Percentiles rank a stretch among this genome's conserved stretches.
phyloP scores from a whole-genome alignment of 768 basidiomycete genomes.

The Suillus hirtellus region DNA sequence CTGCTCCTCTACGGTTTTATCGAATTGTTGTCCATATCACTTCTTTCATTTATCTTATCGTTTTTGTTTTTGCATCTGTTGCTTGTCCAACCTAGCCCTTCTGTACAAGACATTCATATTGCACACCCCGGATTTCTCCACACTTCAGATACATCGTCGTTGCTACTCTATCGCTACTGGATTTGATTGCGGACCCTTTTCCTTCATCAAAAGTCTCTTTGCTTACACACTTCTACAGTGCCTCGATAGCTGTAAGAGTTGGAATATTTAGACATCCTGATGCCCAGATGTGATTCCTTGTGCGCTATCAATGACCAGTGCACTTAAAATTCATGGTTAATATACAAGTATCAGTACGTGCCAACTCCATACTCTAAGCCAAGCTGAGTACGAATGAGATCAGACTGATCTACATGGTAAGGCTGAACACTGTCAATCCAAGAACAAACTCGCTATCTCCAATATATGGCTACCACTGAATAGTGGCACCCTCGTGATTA shows the following conservation, averaged over 20 bases:
- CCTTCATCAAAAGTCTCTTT: background rate
- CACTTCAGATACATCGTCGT: background rate
- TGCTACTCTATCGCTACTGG: slow-evolving; percentile 6
- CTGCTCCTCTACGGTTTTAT: background rate
- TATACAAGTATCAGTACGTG: background rate
- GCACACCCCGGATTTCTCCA: background rate
- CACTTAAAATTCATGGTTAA: background rate
- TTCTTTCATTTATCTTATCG: slow-evolving; percentile 1
- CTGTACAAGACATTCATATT: background rate
- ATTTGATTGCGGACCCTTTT: slow-evolving; percentile 14
- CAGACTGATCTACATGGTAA: slow-evolving; percentile 17
- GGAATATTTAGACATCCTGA: background rate
- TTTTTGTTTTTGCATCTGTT: background rate
- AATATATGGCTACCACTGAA: slow-evolving; percentile 17
- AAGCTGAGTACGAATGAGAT: slow-evolving; percentile 18
- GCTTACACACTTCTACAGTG: background rate
- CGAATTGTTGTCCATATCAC: slow-evolving; percentile 19
- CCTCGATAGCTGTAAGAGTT: background rate
- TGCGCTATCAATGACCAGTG: background rate
- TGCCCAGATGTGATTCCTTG: background rate
- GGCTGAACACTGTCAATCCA: slow-evolving; percentile 12
- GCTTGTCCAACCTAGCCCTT: background rate
- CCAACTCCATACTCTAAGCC: slow-evolving; percentile 16
- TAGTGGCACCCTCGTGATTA: slow-evolving; percentile 13
- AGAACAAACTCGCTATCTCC: slow-evolving; percentile 10